These are phyloP conservation scores for Sanghuangporus sanghuang DNA, from an alignment of 1,284 basidiomycete genomes.

Conservation along the genomic window DNA sequence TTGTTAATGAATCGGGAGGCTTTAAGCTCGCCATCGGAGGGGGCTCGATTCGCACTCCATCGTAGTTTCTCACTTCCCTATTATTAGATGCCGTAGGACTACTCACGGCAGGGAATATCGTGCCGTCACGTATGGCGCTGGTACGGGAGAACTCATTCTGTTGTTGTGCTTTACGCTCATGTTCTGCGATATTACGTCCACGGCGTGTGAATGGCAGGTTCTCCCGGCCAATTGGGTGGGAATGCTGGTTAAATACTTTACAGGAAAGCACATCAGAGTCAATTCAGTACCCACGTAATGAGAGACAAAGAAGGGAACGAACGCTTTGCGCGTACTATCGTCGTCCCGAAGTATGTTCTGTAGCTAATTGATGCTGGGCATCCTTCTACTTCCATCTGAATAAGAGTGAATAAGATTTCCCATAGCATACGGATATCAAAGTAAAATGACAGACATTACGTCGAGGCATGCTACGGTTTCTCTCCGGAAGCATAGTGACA, in stretches of 20 bases:
- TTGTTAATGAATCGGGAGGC: neutral
- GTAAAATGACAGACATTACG: slow-evolving; percentile 52
- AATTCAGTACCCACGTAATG: slow-evolving; percentile 7
- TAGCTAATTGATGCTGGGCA: slow-evolving; percentile 77
- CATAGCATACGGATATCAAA: neutral
- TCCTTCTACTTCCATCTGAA: slow-evolving; percentile 69
- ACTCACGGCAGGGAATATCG: neutral
- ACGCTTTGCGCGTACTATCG: slow-evolving; percentile 77
- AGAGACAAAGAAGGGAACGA: slow-evolving; percentile 2
- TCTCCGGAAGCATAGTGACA: slow-evolving; percentile 76
- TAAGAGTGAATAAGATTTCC: neutral
- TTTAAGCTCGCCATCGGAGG: slow-evolving; percentile 1
- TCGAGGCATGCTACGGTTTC: slow-evolving; percentile 74
- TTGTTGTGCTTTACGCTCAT: slow-evolving; percentile 39
- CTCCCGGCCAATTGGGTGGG: slow-evolving; percentile 65
- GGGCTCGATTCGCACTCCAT: neutral
- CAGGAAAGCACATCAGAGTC: neutral
- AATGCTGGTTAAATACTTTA: slow-evolving; percentile 67
- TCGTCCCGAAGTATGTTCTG: slow-evolving; percentile 76
- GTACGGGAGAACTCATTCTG: slow-evolving; percentile 17
- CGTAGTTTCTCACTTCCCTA: neutral
- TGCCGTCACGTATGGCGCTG: slow-evolving; percentile 9
- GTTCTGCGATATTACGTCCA: slow-evolving; percentile 55
- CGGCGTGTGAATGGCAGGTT: slow-evolving; percentile 73
- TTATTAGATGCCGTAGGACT: neutral